Evolutionary conservation across 2,329 filamentous ascomycete species (phyloP).

Genomic region (Nothophoma quercina): DNA sequence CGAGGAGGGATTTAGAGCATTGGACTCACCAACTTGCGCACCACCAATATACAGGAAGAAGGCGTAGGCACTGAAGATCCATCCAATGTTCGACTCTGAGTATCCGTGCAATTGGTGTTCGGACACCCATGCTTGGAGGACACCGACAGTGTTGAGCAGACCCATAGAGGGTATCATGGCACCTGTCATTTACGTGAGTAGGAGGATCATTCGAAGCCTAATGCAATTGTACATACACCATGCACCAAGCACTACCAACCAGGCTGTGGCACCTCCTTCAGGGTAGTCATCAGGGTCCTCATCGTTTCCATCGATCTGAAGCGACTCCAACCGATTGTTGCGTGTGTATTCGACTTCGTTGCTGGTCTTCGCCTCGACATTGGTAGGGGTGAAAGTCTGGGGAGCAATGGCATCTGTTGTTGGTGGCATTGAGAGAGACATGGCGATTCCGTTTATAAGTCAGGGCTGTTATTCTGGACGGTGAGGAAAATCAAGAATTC

Average conservation of each 20-base stretch:
- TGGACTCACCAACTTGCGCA: slow-evolving; percentile 37
- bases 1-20: fast-evolving
- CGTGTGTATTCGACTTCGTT: background rate
- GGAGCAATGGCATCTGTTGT: background rate
- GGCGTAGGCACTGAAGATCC: slow-evolving; percentile 52
- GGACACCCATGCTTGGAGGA: slow-evolving; percentile 51
- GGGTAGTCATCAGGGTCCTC: slow-evolving; percentile 32
- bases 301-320: slow-evolving; percentile 3
- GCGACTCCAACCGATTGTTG: slow-evolving; percentile 4
- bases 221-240: too few species aligned
- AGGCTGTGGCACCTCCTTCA: slow-evolving; percentile 53
- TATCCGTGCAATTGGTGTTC: slow-evolving; percentile 48
- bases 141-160: slow-evolving; percentile 50
- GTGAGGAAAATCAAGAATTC: background rate
- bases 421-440: slow-evolving; percentile 12
- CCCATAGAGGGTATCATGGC: slow-evolving; percentile 53
- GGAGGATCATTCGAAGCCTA: too few species aligned
- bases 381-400: background rate
- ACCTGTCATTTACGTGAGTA: too few species aligned
- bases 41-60: slow-evolving; percentile 51
- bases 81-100: slow-evolving; percentile 48
- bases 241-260: slow-evolving; percentile 54
- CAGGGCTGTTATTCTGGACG: background rate
- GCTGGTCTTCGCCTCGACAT: too few species aligned
- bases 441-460: background rate